phyloP scores from a whole-genome alignment of 371 early-diverging fungal species.

The Mucor plumbeus region DNA sequence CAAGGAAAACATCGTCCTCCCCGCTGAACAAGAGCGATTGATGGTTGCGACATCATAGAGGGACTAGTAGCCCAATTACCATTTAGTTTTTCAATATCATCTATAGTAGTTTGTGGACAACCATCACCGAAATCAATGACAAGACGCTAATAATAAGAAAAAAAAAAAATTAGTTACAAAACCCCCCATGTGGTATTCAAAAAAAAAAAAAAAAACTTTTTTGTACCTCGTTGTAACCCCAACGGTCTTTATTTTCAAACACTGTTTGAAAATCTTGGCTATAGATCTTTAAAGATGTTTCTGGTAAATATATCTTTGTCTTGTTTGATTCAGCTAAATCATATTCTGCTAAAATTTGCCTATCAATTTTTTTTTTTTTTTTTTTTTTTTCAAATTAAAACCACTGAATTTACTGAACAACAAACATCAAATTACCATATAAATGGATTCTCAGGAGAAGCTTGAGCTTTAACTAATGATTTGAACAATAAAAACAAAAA shows the following conservation, averaged over 20 bases:
- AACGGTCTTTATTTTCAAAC: constrained; percentile 32
- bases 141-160: constrained; percentile 18
- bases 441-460: constrained; percentile 22
- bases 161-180: not conserved
- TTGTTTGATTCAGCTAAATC: constrained; percentile 20
- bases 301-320: constrained; percentile 23
- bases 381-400: not conserved
- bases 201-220: not conserved
- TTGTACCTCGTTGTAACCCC: constrained; percentile 37
- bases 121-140: constrained; percentile 34
- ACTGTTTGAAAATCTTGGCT: constrained; percentile 50
- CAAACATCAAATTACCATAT: constrained; percentile 14
- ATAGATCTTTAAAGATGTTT: constrained; percentile 36
- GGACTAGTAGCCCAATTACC: constrained; percentile 25
- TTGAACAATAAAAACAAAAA: constrained; percentile 1
- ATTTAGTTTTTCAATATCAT: constrained; percentile 17
- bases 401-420: not conserved
- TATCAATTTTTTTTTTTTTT: constrained; percentile 4
- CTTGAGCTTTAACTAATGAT: constrained; percentile 13
- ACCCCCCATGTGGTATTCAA: not conserved
- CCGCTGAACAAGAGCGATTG: constrained; percentile 41
- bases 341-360: constrained; percentile 29
- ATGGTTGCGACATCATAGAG: constrained; percentile 35
- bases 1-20: constrained; percentile 36
- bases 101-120: constrained; percentile 21